Conservation (phyloP, 495 filamentous ascomycete genomes). For the Lepidopterella palustris region DNA sequence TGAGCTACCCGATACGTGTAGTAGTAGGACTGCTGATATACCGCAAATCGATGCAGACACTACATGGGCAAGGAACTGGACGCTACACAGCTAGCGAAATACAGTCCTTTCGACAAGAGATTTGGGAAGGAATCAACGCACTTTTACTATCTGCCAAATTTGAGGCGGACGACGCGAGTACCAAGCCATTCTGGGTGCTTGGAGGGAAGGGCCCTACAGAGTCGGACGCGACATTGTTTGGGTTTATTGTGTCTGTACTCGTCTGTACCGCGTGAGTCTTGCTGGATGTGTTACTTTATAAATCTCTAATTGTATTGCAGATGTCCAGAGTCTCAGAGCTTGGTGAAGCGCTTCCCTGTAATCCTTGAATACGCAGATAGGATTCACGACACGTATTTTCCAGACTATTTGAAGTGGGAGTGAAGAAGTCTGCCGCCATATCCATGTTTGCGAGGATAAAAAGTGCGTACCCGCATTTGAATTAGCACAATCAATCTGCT, state of each 20-base stretch:
- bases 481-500: not conserved
- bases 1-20: conserved; percentile 48
- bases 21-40: conserved; percentile 50
- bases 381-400: conserved; percentile 54
- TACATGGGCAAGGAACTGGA: conserved; percentile 52
- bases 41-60: conserved; percentile 36
- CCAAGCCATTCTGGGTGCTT: conserved; percentile 49
- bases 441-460: not conserved
- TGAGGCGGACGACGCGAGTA: conserved; percentile 6
- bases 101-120: conserved; percentile 38
- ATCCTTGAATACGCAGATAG: conserved; percentile 51
- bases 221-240: conserved; percentile 51
- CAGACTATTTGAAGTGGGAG: conserved; percentile 48
- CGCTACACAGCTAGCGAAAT: conserved; percentile 49
- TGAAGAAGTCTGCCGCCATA: not conserved
- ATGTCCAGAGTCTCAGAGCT: conserved; percentile 40
- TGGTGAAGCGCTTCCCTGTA: conserved; percentile 43
- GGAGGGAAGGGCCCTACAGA: conserved; percentile 51
- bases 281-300: not conserved
- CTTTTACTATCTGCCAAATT: conserved; percentile 26
- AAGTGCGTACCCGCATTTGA: not conserved
- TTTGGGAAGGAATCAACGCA: conserved; percentile 48
- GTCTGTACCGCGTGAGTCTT: conserved; percentile 48
- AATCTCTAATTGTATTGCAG: conserved; percentile 30
- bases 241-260: conserved; percentile 47